Conservation (phyloP, 257 asterid species). For the Euphrasia confusa region DNA sequence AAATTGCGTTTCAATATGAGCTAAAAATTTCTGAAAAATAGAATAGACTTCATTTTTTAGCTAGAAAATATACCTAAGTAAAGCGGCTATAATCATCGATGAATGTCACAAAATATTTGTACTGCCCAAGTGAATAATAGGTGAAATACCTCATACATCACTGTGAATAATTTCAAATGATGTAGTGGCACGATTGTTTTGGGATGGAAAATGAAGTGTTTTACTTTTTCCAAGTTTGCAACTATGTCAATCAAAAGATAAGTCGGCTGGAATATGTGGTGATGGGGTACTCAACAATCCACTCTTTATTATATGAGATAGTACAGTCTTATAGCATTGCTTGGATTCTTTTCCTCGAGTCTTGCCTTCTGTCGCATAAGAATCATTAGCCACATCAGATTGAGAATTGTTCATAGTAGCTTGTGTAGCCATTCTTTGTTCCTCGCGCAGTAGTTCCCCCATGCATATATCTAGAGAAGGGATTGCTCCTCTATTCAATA, state of each 20-base stretch:
- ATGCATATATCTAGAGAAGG: neutral
- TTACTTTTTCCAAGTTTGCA: conserved; percentile 18
- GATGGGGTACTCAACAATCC: neutral
- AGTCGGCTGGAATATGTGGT: neutral
- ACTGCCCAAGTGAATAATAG: neutral
- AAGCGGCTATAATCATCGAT: neutral
- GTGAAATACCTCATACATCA: neutral
- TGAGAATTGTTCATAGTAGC: neutral
- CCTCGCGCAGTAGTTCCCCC: neutral
- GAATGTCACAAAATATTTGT: conserved; percentile 4
- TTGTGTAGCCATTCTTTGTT: neutral
- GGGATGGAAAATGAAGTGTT: neutral
- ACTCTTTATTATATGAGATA: too few species aligned
- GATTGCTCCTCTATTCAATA: neutral
- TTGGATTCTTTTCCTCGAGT: too few species aligned
- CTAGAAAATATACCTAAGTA: conserved; percentile 4
- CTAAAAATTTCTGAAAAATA: neutral
- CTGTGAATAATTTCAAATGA: neutral
- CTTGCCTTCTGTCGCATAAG: too few species aligned
- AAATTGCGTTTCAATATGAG: neutral
- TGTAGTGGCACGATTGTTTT: neutral
- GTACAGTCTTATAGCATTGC: too few species aligned
- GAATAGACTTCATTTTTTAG: neutral
- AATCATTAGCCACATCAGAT: too few species aligned
- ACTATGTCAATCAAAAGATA: neutral